Evolutionary conservation across 2,329 filamentous ascomycete species (phyloP).

Genomic region (Podosphaera xanthii): DNA sequence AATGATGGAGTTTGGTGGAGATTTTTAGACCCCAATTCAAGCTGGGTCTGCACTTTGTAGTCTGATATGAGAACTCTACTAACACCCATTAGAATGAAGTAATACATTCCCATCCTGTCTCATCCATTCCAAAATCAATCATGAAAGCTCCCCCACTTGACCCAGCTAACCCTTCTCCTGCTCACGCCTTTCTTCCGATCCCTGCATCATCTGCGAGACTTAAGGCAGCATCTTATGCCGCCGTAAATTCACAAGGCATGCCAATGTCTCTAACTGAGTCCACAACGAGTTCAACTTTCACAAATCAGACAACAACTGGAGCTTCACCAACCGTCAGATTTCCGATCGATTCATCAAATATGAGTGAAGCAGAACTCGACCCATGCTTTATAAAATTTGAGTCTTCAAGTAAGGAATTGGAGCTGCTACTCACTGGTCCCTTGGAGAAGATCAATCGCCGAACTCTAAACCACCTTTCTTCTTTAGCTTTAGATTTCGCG

Average conservation of each 20-base stretch:
- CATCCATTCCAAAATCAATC: constrained; percentile 81
- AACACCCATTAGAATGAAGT: constrained; percentile 57
- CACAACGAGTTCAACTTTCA: constrained; percentile 25
- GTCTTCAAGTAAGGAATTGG: constrained; percentile 72
- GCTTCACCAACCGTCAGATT: constrained; percentile 54
- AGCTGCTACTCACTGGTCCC: constrained; percentile 66
- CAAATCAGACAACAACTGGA: constrained; percentile 32
- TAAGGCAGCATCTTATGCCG: constrained; percentile 25
- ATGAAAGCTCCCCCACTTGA: constrained; percentile 90
- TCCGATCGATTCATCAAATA: constrained; percentile 49
- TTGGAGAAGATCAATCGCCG: constrained; percentile 95
- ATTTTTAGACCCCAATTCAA: constrained; percentile 91
- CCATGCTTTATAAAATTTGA: constrained; percentile 93
- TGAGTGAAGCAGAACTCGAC: constrained; percentile 79
- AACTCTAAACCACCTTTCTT: constrained; percentile 64
- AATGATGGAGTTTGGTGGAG: constrained; percentile 95
- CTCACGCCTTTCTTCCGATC: constrained; percentile 69
- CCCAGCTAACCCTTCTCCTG: constrained; percentile 72
- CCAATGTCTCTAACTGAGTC: constrained; percentile 29
- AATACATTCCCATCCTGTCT: constrained; percentile 72
- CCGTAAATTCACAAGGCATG: constrained; percentile 24
- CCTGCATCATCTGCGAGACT: constrained; percentile 73
- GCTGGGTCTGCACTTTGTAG: constrained; percentile 47
- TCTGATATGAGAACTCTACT: constrained; percentile 3
- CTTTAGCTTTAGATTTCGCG: constrained; percentile 66